Percentiles rank a stretch among this genome's conserved stretches.
Conservation (phyloP, 1,139 yeast species). For the Saccharomycopsis hybrid region DNA sequence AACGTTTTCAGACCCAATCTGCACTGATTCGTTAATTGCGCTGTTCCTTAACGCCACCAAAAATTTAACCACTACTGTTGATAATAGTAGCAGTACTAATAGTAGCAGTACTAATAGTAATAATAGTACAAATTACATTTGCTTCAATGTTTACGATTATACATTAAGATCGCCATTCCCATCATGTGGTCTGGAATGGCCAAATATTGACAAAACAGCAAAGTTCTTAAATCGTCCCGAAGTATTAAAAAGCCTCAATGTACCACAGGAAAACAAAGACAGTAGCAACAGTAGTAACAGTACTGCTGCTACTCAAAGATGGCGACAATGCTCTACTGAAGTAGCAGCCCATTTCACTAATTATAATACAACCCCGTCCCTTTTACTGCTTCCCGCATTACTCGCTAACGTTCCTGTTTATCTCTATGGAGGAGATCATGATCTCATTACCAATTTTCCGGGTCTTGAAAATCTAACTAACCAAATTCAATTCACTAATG, state of each 20-base stretch:
- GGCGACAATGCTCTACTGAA: slow-evolving; percentile 70
- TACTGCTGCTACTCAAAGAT: no score
- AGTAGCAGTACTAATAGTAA: no score
- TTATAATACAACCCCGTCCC: slow-evolving; percentile 51
- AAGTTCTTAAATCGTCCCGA: slow-evolving; percentile 50
- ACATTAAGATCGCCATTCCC: slow-evolving; percentile 69
- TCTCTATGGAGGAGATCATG: slow-evolving; percentile 81
- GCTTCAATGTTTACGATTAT: slow-evolving; percentile 80
- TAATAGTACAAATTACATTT: no score
- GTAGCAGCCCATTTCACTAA: slow-evolving; percentile 55
- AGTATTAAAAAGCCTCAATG: slow-evolving; percentile 57
- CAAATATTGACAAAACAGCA: slow-evolving; percentile 50
- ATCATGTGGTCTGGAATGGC: slow-evolving; percentile 89
- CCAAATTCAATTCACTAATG: slow-evolving; percentile 49
- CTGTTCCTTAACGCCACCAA: slow-evolving; percentile 6
- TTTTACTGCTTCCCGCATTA: slow-evolving; percentile 57
- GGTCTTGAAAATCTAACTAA: slow-evolving; percentile 71
- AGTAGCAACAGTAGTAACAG: no score
- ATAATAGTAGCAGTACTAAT: not conserved
- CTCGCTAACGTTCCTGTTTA: slow-evolving; percentile 52
- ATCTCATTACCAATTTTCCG: slow-evolving; percentile 75
- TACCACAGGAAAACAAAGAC: no score
- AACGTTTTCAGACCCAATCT: slow-evolving; percentile 3
- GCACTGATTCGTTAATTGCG: slow-evolving; percentile 9
- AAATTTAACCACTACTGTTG: not conserved